A percentile compares a stretch with the other conserved stretches of the same genome.
These are phyloP conservation scores for Quercus ilex DNA, from an alignment of 306 rosid genomes.

Conservation along the genomic window DNA sequence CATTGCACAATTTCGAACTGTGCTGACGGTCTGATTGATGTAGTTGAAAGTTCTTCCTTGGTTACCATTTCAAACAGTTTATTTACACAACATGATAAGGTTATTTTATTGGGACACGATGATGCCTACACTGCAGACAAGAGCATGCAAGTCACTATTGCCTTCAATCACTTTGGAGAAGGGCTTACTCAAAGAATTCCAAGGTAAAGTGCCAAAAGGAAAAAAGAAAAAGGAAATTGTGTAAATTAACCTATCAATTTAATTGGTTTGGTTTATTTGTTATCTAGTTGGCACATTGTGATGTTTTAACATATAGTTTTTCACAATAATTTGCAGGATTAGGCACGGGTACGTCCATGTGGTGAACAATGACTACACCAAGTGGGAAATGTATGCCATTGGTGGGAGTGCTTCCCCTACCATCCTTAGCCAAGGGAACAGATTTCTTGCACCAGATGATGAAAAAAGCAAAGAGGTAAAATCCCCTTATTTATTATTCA, in stretches of 20 bases:
- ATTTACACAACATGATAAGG: slow-evolving; percentile 96
- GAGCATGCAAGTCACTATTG: slow-evolving; percentile 93
- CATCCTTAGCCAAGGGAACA: slow-evolving; percentile 91
- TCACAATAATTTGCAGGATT: slow-evolving; percentile 43
- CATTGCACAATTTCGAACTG: slow-evolving; percentile 86
- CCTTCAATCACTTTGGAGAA: slow-evolving; percentile 96
- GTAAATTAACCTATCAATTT: not conserved
- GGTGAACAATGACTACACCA: slow-evolving; percentile 98
- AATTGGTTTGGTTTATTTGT: no score
- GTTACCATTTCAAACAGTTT: slow-evolving; percentile 87
- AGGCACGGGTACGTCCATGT: slow-evolving; percentile 96
- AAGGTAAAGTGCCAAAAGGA: slow-evolving; percentile 43
- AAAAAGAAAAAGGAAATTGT: not conserved
- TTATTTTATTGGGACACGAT: slow-evolving; percentile 84
- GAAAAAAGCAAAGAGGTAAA: slow-evolving; percentile 86
- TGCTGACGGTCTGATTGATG: slow-evolving; percentile 72
- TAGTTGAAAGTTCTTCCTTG: slow-evolving; percentile 72
- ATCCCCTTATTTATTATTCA: not conserved
- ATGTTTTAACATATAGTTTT: not conserved
- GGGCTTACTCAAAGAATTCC: slow-evolving; percentile 96
- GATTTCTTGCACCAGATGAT: slow-evolving; percentile 72
- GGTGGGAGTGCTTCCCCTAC: slow-evolving; percentile 96
- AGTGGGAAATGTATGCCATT: slow-evolving; percentile 99
- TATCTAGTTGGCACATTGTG: not conserved
- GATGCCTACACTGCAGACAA: slow-evolving; percentile 77